Percentiles rank a stretch among this genome's conserved stretches.
These are phyloP conservation scores for Cercospora canescens DNA, from an alignment of 2,329 filamentous ascomycete species.

Conservation along the genomic window DNA sequence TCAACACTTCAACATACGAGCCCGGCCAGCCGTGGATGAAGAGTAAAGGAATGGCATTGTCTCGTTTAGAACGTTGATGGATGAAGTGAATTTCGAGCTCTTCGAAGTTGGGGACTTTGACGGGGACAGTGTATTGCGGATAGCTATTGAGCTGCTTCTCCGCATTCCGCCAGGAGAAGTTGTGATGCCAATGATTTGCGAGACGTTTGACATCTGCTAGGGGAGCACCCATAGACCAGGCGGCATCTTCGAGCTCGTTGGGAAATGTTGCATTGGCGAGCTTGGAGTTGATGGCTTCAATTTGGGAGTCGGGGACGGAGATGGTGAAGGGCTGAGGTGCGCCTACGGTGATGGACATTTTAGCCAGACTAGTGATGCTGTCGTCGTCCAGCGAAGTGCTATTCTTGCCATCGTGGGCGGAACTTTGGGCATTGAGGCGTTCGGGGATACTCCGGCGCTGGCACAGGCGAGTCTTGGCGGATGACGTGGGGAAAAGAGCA, in stretches of 20 bases:
- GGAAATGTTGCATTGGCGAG: conserved; percentile 56
- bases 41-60: conserved; percentile 62
- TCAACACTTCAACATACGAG: conserved; percentile 65
- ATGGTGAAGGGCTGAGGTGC: conserved; percentile 46
- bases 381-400: not conserved
- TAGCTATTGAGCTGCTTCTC: conserved; percentile 48
- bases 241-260: conserved; percentile 52
- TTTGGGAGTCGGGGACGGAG: conserved; percentile 46
- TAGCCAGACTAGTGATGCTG: not conserved
- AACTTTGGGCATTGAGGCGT: not conserved
- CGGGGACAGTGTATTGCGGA: conserved; percentile 50
- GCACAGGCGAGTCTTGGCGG: not conserved
- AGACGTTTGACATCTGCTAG: conserved; percentile 60
- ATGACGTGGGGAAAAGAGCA: not conserved
- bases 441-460: not conserved
- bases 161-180: conserved; percentile 56
- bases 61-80: conserved; percentile 54
- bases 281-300: conserved; percentile 57
- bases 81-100: conserved; percentile 64
- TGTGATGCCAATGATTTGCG: conserved; percentile 55
- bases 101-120: conserved; percentile 41
- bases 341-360: conserved; percentile 6
- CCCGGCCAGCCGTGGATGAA: conserved; percentile 72
- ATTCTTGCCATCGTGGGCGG: not conserved
- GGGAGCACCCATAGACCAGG: conserved; percentile 60